Conservation (phyloP, 257 asterid species). For the Ilex aquifolium region DNA sequence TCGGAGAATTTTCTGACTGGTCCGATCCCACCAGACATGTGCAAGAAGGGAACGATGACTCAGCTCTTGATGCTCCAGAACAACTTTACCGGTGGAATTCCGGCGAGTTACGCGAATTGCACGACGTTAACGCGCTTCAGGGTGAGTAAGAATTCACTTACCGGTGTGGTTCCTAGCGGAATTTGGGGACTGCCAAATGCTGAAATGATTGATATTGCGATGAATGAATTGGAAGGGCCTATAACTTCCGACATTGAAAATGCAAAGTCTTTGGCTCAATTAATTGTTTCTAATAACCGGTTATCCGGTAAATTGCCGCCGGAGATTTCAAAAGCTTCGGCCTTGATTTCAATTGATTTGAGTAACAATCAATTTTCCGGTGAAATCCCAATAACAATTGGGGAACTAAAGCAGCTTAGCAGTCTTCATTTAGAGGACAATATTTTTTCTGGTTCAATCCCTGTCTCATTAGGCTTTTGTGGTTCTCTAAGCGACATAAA, state of each 20-base stretch:
- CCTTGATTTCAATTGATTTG: constrained; percentile 46
- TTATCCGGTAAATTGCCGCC: constrained; percentile 55
- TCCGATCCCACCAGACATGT: constrained; percentile 86
- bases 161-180: constrained; percentile 69
- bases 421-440: constrained; percentile 50
- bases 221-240: constrained; percentile 54
- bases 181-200: constrained; percentile 68
- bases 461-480: constrained; percentile 66
- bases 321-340: constrained; percentile 40
- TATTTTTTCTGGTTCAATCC: constrained; percentile 53
- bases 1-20: constrained; percentile 70
- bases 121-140: constrained; percentile 48
- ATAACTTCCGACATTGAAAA: constrained; percentile 48
- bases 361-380: constrained; percentile 62
- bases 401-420: constrained; percentile 46
- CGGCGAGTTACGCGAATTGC: constrained; percentile 57
- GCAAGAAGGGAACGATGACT: constrained; percentile 58
- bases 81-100: constrained; percentile 70
- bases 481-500: constrained; percentile 44
- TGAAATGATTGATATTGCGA: constrained; percentile 42
- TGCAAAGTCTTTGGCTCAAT: constrained; percentile 48
- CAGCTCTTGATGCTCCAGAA: constrained; percentile 53
- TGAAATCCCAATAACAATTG: constrained; percentile 44
- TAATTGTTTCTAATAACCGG: constrained; percentile 40
- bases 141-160: constrained; percentile 52